These are phyloP conservation scores for Crassisporium funariophilum DNA, from an alignment of 768 basidiomycete species.

Conservation along the genomic window DNA sequence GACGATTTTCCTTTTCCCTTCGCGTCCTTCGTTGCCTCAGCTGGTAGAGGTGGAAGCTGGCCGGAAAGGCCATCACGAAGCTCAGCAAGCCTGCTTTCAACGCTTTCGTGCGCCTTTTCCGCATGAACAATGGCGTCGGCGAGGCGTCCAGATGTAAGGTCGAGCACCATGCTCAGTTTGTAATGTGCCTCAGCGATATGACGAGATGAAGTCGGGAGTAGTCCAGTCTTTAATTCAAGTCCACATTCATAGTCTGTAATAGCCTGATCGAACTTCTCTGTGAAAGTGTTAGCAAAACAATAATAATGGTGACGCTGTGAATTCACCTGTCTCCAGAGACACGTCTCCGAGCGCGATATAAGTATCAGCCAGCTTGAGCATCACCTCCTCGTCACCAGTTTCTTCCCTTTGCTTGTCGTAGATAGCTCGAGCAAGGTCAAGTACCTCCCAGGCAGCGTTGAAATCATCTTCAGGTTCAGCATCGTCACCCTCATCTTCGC, in stretches of 20 bases:
- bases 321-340: constrained; percentile 89
- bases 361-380: constrained; percentile 87
- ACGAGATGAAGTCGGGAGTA: constrained; percentile 86
- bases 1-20: constrained; percentile 77
- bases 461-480: constrained; percentile 95
- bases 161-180: constrained; percentile 91
- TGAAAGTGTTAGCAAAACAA: constrained; percentile 2
- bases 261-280: constrained; percentile 97
- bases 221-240: constrained; percentile 66
- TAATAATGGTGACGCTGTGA: constrained; percentile 2
- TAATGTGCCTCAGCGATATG: constrained; percentile 95
- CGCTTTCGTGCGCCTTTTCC: constrained; percentile 77
- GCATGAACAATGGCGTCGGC: constrained; percentile 82
- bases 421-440: constrained; percentile 91
- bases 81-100: constrained; percentile 67
- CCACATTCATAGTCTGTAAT: constrained; percentile 84
- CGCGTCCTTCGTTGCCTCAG: constrained; percentile 37
- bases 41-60: constrained; percentile 34
- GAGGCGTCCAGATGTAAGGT: constrained; percentile 84
- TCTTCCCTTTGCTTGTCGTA: constrained; percentile 66
- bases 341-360: constrained; percentile 93
- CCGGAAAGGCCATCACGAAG: constrained; percentile 50
- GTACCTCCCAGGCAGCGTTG: constrained; percentile 95
- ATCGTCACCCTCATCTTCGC: constrained; percentile 62
- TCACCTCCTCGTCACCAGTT: constrained; percentile 59